These are phyloP conservation scores for Apophysomyces trapeziformis DNA, from an alignment of 371 early-diverging fungal genomes.

Conservation along the genomic window DNA sequence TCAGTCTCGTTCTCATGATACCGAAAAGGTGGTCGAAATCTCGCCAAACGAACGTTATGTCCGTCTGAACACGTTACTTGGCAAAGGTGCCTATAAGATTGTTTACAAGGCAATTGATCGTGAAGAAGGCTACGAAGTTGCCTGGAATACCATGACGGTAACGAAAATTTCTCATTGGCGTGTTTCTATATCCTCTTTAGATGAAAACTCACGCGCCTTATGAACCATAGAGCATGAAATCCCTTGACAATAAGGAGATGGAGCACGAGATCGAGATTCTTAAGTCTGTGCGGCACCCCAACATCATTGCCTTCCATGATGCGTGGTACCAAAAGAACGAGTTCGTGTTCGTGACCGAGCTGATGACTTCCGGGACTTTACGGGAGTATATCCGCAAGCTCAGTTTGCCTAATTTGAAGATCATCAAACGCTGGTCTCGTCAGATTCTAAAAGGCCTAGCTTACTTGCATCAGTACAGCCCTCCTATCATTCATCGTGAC, in stretches of 20 bases:
- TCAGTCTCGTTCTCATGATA: constrained; percentile 43
- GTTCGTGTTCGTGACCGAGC: constrained; percentile 80
- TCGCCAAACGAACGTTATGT: constrained; percentile 51
- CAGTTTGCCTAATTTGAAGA: constrained; percentile 61
- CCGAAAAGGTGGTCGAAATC: constrained; percentile 49
- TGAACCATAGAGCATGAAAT: constrained; percentile 52
- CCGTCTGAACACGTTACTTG: constrained; percentile 46
- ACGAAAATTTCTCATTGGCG: background rate
- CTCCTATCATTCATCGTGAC: constrained; percentile 84
- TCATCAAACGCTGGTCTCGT: constrained; percentile 71
- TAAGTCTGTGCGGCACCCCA: constrained; percentile 72
- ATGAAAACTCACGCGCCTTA: constrained; percentile 5
- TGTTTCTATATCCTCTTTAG: background rate
- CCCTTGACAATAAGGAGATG: constrained; percentile 57
- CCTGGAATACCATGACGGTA: constrained; percentile 74
- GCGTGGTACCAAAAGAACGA: constrained; percentile 67
- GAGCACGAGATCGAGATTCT: constrained; percentile 75
- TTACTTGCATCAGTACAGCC: constrained; percentile 76
- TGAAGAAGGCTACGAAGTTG: constrained; percentile 85
- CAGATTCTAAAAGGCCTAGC: constrained; percentile 77
- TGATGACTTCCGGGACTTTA: constrained; percentile 84
- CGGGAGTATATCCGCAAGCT: constrained; percentile 63
- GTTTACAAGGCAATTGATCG: constrained; percentile 84
- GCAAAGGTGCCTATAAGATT: constrained; percentile 76
- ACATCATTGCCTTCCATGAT: constrained; percentile 77